phyloP scores from a whole-genome alignment of 2,329 filamentous ascomycete genomes.

The Curvularia lunata region DNA sequence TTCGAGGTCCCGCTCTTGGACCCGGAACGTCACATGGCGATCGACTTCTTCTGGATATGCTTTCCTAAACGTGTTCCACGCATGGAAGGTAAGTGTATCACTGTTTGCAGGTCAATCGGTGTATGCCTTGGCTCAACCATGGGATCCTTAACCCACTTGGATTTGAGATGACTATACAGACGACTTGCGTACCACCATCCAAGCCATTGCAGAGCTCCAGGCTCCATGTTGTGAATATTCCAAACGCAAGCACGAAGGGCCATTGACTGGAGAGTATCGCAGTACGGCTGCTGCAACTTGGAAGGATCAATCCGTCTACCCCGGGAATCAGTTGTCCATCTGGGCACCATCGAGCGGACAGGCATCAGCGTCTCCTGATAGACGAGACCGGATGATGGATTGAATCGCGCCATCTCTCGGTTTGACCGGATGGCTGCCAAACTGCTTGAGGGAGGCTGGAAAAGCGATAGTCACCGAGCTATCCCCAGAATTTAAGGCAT shows the following conservation, averaged over 20 bases:
- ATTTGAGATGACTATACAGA: conserved; percentile 25
- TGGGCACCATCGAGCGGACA: conserved; percentile 27
- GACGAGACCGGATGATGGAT: conserved; percentile 24
- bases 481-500: neutral
- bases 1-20: conserved; percentile 6
- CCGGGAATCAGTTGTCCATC: conserved; percentile 23
- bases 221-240: conserved; percentile 24
- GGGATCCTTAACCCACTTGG: conserved; percentile 17
- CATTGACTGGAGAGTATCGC: conserved; percentile 26
- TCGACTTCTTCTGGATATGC: conserved; percentile 29
- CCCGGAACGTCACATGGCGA: conserved; percentile 18
- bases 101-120: conserved; percentile 12
- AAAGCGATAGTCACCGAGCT: neutral
- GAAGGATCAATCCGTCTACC: conserved; percentile 22
- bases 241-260: conserved; percentile 27
- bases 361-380: conserved; percentile 21
- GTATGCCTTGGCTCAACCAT: neutral
- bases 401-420: conserved; percentile 12
- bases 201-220: conserved; percentile 26
- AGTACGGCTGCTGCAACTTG: conserved; percentile 16
- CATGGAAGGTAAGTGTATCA: conserved; percentile 23
- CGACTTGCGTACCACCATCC: conserved; percentile 27
- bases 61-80: conserved; percentile 25
- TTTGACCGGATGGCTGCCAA: neutral
- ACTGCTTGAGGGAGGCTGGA: neutral